Base-by-base conservation (phyloP, 805 yeast species). In the Candida maesae region DNA sequence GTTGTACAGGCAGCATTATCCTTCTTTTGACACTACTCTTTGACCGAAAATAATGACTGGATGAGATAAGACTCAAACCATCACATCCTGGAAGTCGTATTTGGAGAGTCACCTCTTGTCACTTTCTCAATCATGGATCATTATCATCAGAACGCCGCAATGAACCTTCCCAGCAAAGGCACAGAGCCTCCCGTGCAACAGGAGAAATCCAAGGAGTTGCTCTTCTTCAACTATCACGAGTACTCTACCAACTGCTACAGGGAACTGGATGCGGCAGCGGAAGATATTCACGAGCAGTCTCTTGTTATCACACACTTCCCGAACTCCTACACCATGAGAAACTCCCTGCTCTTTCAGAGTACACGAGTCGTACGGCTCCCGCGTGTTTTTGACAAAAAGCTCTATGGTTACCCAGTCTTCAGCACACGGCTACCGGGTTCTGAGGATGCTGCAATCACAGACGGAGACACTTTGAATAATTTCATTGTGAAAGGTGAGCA, bases 161-260 rank as follows among this genome's bases (percentile, higher is more conserved):
- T 51, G 43, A 51, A 49, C 41, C 42, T 51, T 8, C 28, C 36
- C 5, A 48, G 41, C 37, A 46, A 56, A 38, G 50, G 50, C 6
- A 45, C 50, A 16, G 39, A 28, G 2, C 7, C 25, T 8, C 18
- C 4, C 10, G 14, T 17, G n/a, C 11, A 4, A 13, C 20, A 5
- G 11, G 6, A 16, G 10, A n/a, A 19, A 4, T 15, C 13, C 9
- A 31, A 18, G 3, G 15, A 29, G 26, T 59, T 69, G 0, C 41
- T 65, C 10, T 81, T 78, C 55, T 83, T 79, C 70, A 83, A 84
- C 55, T 81, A 80, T 51, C 87, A 83, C 53, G 90, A 83, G 55
- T 79, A 66, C 52, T 50, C 73, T 4, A 63, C 65, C 11, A 53
- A 57, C 3, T 62, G 61, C 16, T 68, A 69, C 57, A 41, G 51